Base-by-base conservation (phyloP, 805 yeast species). In the Yarrowia deformans region DNA sequence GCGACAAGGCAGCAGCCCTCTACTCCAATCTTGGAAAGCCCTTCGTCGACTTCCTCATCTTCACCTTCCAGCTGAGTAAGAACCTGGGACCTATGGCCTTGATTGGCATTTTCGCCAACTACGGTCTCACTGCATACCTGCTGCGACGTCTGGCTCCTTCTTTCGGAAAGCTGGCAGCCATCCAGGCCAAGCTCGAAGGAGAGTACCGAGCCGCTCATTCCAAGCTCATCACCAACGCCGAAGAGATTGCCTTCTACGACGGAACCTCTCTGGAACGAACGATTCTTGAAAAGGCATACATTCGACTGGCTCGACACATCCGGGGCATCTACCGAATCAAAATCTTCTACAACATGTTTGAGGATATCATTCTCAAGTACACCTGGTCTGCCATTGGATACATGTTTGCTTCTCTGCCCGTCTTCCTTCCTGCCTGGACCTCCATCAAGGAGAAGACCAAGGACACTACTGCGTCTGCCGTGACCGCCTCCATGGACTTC, bases 311-410 rank as follows among this genome's bases (percentile, higher is more conserved):
- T 76, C 77, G 79, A 37, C 91, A 88, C 71, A 80, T 87, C 69
- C 78, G 83, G 56, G 80, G 81, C 68, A 85, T 88, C 69, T 85
- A 87, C 72, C 82, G 85, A 70, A 81, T 84, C 49, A 85, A 90
- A 70, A 88, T 90, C 69, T 79, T 83, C 12, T 93, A 92, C 77
- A 88, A 88, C 66, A 82, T 91, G 71, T 78, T 90, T 70, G 97
- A 93, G 80, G 96, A 92, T 76, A 91, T 92, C 75, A 86, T 93
- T 60, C 84, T 93, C 77, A 93, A 93, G 79, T 92, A 91, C 76
- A 87, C 94, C 13, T 93, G 98, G 98, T 92, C 97, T 3, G 97
- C 96, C 0, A 84, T 93, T 79, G 97, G 98, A n/a, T 93, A 92
- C 77, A 79, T 93, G 29, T 93, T 91, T 80, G 91, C 97, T 0